Base-by-base conservation (phyloP, 2,329 filamentous ascomycete species). In the Chaetomiaceae sp. region DNA sequence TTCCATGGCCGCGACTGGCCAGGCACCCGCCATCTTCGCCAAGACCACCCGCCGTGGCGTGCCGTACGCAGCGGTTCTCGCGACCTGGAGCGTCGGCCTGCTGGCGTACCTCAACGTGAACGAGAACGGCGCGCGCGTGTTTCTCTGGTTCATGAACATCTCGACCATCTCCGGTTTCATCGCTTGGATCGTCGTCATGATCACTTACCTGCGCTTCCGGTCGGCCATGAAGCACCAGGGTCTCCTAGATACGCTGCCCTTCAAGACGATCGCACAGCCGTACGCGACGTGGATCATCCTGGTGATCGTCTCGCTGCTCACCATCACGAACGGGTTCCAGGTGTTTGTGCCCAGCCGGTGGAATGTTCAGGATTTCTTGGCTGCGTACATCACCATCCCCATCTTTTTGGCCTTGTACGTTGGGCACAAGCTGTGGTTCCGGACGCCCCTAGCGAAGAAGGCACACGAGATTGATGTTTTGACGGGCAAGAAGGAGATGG, bases 281-380 rank as follows among this genome's bases (percentile, higher is more conserved):
- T 90, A 85, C 63, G 81, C 81, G 2, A 79, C 85, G 0, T 89
- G 77, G 62, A 69, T 79, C 49, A 75, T 78, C 9, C 75, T 89
- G 1, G 65, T 78, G 14, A 64, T 82, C 21, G 77, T 89, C 48
- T 65, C 68, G 3, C 69, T 89, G 23, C 73, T 91, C n/a, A 80
- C 78, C 1, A 69, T 91, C 3, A 84, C 88, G 60, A 89, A 89
- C 62, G 88, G 87, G 1, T 92, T 90, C 69, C 79, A 84, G 32
- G 79, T 86, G 13, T 91, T 92, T 66, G 86, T 85, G 66, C 80
- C 82, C 0, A 71, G 74, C 7, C 74, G 83, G 25, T 92, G 84
- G 79, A 78, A 74, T 14, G 78, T 76, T 0, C 73, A 76, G 5
- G 75, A 75, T 61, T 94, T 94, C 62, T 55, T 85, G n/a, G 79